Conservation (phyloP, 2,329 filamentous ascomycete species). For the Phialophora macrospora region DNA sequence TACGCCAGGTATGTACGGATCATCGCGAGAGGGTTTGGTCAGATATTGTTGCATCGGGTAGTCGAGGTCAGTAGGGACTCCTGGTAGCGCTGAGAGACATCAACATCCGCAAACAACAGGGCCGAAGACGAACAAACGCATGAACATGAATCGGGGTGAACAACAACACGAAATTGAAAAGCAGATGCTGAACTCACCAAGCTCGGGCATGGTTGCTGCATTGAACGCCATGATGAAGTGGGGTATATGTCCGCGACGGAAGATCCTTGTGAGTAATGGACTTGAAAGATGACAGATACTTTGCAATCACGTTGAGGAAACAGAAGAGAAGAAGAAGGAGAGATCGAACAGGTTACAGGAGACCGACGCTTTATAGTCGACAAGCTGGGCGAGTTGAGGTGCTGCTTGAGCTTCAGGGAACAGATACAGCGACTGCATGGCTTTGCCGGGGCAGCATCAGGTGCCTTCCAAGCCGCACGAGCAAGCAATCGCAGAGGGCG, state of each 20-base stretch:
- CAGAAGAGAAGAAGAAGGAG: neutral
- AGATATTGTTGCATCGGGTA: constrained; percentile 4
- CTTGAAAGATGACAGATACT: neutral
- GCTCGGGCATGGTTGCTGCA: neutral
- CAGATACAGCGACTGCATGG: neutral
- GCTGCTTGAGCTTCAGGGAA: neutral
- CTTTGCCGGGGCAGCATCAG: neutral
- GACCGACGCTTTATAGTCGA: neutral
- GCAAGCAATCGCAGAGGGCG: neutral
- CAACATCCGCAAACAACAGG: neutral
- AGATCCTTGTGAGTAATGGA: neutral
- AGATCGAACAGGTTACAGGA: neutral
- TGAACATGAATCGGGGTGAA: neutral
- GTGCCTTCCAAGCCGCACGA: neutral
- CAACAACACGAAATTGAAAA: neutral
- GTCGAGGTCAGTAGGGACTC: neutral
- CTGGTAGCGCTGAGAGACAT: neutral
- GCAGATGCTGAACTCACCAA: constrained; percentile 3
- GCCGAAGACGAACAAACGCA: neutral
- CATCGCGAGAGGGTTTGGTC: neutral
- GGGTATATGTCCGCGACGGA: neutral
- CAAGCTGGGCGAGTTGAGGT: neutral
- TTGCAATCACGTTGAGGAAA: neutral
- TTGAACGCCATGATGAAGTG: neutral
- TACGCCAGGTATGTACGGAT: constrained; percentile 2